Conservation (phyloP, 805 yeast genomes). For the Candida orba region DNA sequence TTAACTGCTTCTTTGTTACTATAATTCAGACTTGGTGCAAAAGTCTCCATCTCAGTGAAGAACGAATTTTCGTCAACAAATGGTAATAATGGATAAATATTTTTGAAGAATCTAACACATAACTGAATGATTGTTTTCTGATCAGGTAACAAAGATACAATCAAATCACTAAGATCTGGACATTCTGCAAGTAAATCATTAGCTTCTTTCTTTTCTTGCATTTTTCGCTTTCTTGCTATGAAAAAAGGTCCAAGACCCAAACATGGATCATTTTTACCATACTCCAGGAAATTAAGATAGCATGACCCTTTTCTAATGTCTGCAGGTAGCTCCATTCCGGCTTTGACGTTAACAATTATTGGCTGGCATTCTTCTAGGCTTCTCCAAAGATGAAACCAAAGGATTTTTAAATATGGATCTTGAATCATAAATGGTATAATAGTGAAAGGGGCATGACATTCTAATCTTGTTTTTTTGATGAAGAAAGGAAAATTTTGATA, state of each 20-base stretch:
- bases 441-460: conserved; percentile 46
- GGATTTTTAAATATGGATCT: conserved; percentile 33
- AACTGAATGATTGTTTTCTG: conserved; percentile 11
- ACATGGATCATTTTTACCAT: conserved; percentile 3
- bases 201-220: conserved; percentile 3
- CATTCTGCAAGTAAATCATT: background rate
- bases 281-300: background rate
- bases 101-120: conserved; percentile 19
- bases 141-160: conserved; percentile 14
- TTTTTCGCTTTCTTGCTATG: conserved; percentile 11
- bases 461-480: conserved; percentile 32
- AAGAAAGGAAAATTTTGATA: conserved; percentile 39
- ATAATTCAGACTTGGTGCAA: conserved; percentile 7
- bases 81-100: conserved; percentile 21
- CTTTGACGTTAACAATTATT: background rate
- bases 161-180: conserved; percentile 6
- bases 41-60: conserved; percentile 12
- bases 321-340: too few species aligned
- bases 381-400: conserved; percentile 27
- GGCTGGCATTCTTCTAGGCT: conserved; percentile 5
- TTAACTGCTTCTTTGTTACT: conserved; percentile 1
- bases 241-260: conserved; percentile 5
- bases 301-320: too few species aligned
- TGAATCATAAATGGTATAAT: conserved; percentile 41
- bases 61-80: conserved; percentile 19